Percentiles rank a stretch among this genome's conserved stretches.
Conservation (phyloP, 495 filamentous ascomycete species). For the Cladorrhinum samala region DNA sequence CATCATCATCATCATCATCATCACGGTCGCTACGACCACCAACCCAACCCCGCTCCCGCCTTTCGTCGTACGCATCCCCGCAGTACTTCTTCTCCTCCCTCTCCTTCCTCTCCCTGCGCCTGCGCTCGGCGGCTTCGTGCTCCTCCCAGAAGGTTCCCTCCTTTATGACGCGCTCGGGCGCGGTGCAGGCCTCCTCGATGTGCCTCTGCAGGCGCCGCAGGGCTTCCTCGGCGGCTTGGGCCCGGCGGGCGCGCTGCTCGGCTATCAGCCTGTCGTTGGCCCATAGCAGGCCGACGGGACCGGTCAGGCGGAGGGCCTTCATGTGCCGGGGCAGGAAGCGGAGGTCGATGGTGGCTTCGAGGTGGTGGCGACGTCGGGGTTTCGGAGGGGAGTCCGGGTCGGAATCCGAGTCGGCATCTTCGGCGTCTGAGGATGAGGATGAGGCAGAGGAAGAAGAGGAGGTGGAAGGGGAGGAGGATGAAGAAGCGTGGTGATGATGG, state of each 20-base stretch:
- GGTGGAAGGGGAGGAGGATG: no score
- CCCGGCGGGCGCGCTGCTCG: conserved; percentile 4
- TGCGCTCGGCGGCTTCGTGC: conserved; percentile 10
- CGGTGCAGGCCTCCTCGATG: conserved; percentile 11
- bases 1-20: background rate
- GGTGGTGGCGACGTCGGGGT: conserved; percentile 4
- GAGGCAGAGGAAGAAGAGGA: no score
- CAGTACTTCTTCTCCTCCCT: conserved; percentile 8
- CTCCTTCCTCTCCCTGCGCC: conserved; percentile 7
- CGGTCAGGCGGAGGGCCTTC: background rate
- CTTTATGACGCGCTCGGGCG: conserved; percentile 7
- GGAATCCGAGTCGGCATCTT: background rate
- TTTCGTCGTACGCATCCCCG: background rate
- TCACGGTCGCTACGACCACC: background rate
- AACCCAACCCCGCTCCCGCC: no score
- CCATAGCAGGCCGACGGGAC: conserved; percentile 6
- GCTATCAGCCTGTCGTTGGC: conserved; percentile 16
- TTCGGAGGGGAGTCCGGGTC: background rate
- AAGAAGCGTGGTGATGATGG: no score
- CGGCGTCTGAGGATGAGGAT: background rate
- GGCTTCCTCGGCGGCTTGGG: background rate
- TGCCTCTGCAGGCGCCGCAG: conserved; percentile 11
- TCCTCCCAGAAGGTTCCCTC: conserved; percentile 22
- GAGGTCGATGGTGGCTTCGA: conserved; percentile 26
- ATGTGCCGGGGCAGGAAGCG: conserved; percentile 15